These are phyloP conservation scores for Myxozyma mucilagina DNA, from an alignment of 805 yeast genomes.

Conservation along the genomic window DNA sequence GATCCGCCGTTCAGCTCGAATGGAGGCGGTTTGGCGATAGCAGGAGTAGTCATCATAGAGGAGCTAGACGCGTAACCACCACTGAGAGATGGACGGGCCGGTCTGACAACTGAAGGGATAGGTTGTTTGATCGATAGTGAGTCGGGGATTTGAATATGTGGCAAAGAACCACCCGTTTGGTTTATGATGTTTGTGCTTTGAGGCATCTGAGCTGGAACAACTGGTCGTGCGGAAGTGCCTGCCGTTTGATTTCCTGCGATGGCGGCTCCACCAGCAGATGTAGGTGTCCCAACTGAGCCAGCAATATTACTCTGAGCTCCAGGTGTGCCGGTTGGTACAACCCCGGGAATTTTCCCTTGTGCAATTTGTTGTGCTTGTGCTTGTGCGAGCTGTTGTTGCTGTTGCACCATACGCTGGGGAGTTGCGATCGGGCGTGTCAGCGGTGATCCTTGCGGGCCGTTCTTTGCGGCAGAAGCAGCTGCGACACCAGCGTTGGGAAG, in stretches of 20 bases:
- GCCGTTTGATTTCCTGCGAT: slow-evolving; percentile 14
- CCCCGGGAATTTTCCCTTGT: too few relatives aligned
- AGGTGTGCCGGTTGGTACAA: neutral
- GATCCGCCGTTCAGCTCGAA: slow-evolving; percentile 63
- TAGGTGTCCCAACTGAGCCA: neutral
- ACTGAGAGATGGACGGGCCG: slow-evolving; percentile 76
- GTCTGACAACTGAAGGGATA: slow-evolving; percentile 62
- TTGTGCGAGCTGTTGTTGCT: slow-evolving; percentile 26
- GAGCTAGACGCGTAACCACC: slow-evolving; percentile 79
- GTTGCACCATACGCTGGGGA: slow-evolving; percentile 29
- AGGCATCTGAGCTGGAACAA: slow-evolving; percentile 41
- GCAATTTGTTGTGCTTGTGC: neutral
- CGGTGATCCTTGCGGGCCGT: slow-evolving; percentile 14
- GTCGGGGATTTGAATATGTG: slow-evolving; percentile 54
- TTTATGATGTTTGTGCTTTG: slow-evolving; percentile 43
- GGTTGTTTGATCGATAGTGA: slow-evolving; percentile 66
- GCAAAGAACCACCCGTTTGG: slow-evolving; percentile 35
- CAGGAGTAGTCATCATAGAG: slow-evolving; percentile 75
- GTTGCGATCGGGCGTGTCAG: slow-evolving; percentile 6
- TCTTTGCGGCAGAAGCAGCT: slow-evolving; percentile 7
- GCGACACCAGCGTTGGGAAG: slow-evolving; percentile 6
- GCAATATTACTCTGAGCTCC: neutral
- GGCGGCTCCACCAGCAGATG: slow-evolving; percentile 1
- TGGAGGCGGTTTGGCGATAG: slow-evolving; percentile 69
- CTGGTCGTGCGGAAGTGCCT: slow-evolving; percentile 38